Percentiles rank a stretch among this genome's conserved stretches.
Conservation (phyloP, 139 green algal species). For the Prasinococcaceae sp. region DNA sequence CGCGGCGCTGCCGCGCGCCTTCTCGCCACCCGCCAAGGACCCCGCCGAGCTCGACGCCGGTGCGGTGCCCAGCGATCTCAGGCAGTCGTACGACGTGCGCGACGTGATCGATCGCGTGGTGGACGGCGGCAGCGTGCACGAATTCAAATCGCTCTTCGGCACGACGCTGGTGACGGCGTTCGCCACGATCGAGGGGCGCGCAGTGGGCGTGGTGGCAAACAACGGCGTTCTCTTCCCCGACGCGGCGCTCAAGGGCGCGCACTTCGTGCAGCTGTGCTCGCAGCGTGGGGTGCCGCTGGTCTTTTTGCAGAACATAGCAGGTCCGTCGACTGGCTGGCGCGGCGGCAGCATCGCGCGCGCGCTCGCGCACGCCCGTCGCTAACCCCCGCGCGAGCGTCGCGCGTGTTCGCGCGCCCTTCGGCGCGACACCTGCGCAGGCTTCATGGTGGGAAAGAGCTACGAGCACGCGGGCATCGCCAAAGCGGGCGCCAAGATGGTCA, state of each 20-base stretch:
- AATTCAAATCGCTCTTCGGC: slow-evolving; percentile 85
- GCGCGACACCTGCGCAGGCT: slow-evolving; percentile 24
- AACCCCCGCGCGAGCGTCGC: too few relatives aligned
- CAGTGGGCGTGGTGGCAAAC: slow-evolving; percentile 83
- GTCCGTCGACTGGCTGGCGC: too few relatives aligned
- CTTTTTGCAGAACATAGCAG: slow-evolving; percentile 79
- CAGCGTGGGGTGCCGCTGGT: slow-evolving; percentile 73
- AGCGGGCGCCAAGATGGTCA: slow-evolving; percentile 90
- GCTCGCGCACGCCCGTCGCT: too few relatives aligned
- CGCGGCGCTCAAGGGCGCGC: slow-evolving; percentile 69
- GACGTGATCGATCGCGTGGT: slow-evolving; percentile 55
- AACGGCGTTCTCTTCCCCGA: slow-evolving; percentile 79
- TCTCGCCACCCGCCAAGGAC: not conserved
- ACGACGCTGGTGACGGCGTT: slow-evolving; percentile 71
- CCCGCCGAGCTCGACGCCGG: not conserved
- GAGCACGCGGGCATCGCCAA: slow-evolving; percentile 89
- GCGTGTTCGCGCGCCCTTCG: too few relatives aligned
- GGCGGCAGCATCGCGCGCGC: too few relatives aligned
- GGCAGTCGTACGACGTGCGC: slow-evolving; percentile 52
- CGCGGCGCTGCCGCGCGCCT: too few relatives aligned
- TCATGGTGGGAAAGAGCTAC: slow-evolving; percentile 70
- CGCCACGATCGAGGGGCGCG: slow-evolving; percentile 2
- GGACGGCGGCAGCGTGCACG: slow-evolving; percentile 69
- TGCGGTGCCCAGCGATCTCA: slow-evolving; percentile 37
- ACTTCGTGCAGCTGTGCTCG: slow-evolving; percentile 60